Percentiles rank a stretch among this genome's conserved stretches.
phyloP scores from a whole-genome alignment of 768 basidiomycete species.

The Boletus pseudo-olivaceus region DNA sequence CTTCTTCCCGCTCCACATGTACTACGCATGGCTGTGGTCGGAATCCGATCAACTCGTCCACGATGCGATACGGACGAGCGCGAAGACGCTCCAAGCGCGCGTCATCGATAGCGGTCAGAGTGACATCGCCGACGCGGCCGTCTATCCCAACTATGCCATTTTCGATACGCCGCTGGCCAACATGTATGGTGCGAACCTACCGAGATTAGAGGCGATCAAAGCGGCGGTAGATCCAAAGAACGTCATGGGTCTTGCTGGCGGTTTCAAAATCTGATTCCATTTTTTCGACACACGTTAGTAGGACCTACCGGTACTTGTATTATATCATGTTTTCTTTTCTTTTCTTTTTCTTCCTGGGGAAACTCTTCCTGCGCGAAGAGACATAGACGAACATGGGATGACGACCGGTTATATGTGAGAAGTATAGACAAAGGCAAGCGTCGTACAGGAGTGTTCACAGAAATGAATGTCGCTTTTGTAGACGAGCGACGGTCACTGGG shows the following conservation, averaged over 20 bases:
- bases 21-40: constrained; percentile 21
- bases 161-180: constrained; percentile 30
- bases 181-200: constrained; percentile 45
- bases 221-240: constrained; percentile 47
- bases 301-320: too few relatives aligned
- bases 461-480: background rate
- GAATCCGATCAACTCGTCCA: constrained; percentile 23
- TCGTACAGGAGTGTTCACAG: background rate
- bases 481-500: background rate
- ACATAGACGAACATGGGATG: background rate
- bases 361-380: background rate
- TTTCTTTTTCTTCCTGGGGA: too few relatives aligned
- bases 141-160: constrained; percentile 50
- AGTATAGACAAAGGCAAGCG: background rate
- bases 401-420: background rate
- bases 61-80: constrained; percentile 36
- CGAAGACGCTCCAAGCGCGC: constrained; percentile 34
- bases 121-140: constrained; percentile 28
- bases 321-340: background rate
- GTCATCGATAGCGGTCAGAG: constrained; percentile 37
- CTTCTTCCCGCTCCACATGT: constrained; percentile 46
- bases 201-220: constrained; percentile 40
- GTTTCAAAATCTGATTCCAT: constrained; percentile 45
- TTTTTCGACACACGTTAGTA: background rate
- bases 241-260: constrained; percentile 64